A percentile compares a stretch with the other conserved stretches of the same genome.
These are phyloP conservation scores for Lachnum nothofagi DNA, from an alignment of 2,329 filamentous ascomycete species.

Conservation along the genomic window DNA sequence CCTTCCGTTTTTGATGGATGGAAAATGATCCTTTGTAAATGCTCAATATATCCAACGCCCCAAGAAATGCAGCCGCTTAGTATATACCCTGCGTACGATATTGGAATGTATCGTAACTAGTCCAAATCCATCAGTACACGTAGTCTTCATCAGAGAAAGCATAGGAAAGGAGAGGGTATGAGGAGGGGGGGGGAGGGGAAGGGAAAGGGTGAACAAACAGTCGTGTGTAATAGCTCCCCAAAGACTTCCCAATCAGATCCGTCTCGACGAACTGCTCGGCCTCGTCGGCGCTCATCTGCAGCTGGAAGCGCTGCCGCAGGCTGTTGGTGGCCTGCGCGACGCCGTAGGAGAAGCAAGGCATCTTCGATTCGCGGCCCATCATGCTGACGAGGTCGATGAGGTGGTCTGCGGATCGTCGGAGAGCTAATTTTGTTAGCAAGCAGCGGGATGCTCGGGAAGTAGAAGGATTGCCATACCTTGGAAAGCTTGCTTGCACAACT, in stretches of 20 bases:
- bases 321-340: slow-evolving; percentile 65
- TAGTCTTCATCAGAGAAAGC: too few relatives aligned
- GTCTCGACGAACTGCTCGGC: slow-evolving; percentile 76
- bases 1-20: too few relatives aligned
- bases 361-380: slow-evolving; percentile 78
- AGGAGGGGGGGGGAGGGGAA: too few relatives aligned
- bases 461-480: slow-evolving; percentile 51
- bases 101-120: slow-evolving; percentile 80
- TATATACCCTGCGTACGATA: slow-evolving; percentile 86
- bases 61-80: slow-evolving; percentile 37
- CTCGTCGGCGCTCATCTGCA: slow-evolving; percentile 77
- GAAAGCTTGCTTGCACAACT: slow-evolving; percentile 75
- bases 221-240: slow-evolving; percentile 82
- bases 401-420: slow-evolving; percentile 72
- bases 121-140: too few relatives aligned
- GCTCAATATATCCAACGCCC: slow-evolving; percentile 19
- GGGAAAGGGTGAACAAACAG: slow-evolving; percentile 44
- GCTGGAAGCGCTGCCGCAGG: slow-evolving; percentile 69
- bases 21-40: too few relatives aligned
- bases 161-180: too few relatives aligned
- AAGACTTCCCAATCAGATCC: slow-evolving; percentile 72
- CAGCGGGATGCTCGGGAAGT: background rate
- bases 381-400: slow-evolving; percentile 77
- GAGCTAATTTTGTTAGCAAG: slow-evolving; percentile 47
- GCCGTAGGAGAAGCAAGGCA: slow-evolving; percentile 77